These are phyloP conservation scores for Lindgomyces ingoldianus DNA, from an alignment of 495 filamentous ascomycete genomes.

Conservation along the genomic window DNA sequence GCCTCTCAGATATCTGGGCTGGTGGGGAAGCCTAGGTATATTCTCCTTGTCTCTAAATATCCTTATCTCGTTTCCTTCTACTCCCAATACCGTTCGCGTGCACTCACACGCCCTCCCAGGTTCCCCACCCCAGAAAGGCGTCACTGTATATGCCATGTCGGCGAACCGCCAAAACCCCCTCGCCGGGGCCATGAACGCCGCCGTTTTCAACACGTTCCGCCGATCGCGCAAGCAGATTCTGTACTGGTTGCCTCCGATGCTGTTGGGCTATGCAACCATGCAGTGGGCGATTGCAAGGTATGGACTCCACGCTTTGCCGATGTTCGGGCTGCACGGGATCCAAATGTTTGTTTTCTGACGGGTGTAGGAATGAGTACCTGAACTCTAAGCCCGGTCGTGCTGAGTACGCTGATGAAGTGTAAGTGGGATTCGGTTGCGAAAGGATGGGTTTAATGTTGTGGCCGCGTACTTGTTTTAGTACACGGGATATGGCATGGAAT, in stretches of 20 bases:
- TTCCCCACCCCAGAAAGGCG: conserved; percentile 54
- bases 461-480: too few species aligned
- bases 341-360: conserved; percentile 5
- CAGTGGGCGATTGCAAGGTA: conserved; percentile 86
- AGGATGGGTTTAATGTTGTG: background rate
- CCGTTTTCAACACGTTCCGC: conserved; percentile 67
- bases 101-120: conserved; percentile 29
- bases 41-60: conserved; percentile 7
- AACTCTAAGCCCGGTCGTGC: conserved; percentile 86
- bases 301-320: background rate
- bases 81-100: conserved; percentile 6
- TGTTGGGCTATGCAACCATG: conserved; percentile 74
- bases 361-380: conserved; percentile 78
- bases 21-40: conserved; percentile 85
- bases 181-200: conserved; percentile 52
- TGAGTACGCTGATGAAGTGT: conserved; percentile 49
- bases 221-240: conserved; percentile 68
- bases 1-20: conserved; percentile 71
- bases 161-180: conserved; percentile 59
- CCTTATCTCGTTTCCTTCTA: background rate
- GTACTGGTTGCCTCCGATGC: conserved; percentile 77
- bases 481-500: conserved; percentile 6
- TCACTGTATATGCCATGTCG: conserved; percentile 54
- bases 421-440: background rate
- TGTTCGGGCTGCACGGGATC: background rate